Evolutionary conservation across 1,284 basidiomycete species (phyloP).

Genomic region (Phellopilus nigrolimitatus): DNA sequence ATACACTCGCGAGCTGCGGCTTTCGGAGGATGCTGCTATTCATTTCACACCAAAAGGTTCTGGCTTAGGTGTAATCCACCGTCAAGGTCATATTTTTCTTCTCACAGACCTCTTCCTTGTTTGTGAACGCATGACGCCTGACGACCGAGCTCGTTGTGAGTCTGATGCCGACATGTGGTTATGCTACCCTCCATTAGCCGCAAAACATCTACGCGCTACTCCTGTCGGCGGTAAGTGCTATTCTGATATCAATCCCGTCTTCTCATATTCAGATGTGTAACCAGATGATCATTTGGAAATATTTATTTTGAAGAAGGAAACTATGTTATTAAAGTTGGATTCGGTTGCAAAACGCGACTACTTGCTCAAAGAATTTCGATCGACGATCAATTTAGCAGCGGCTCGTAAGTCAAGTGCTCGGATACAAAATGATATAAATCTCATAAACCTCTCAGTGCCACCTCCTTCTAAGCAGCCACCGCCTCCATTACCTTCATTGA

Average conservation of each 20-base stretch:
- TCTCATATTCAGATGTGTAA: slow-evolving; percentile 15
- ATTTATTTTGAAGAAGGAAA: slow-evolving; percentile 87
- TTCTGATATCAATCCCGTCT: slow-evolving; percentile 11
- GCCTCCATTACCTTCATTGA: slow-evolving; percentile 50
- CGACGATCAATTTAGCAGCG: slow-evolving; percentile 80
- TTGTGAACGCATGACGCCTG: slow-evolving; percentile 74
- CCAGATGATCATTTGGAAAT: slow-evolving; percentile 73
- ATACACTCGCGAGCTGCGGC: slow-evolving; percentile 77
- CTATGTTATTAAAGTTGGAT: slow-evolving; percentile 62
- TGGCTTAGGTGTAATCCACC: slow-evolving; percentile 68
- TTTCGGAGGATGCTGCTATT: slow-evolving; percentile 72
- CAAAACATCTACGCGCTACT: slow-evolving; percentile 82
- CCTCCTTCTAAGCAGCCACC: slow-evolving; percentile 55
- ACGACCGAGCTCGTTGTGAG: slow-evolving; percentile 49
- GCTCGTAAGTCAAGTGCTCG: slow-evolving; percentile 50
- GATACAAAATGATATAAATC: slow-evolving; percentile 1
- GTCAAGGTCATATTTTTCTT: slow-evolving; percentile 81
- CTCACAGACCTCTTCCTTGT: slow-evolving; percentile 91
- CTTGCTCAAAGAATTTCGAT: slow-evolving; percentile 71
- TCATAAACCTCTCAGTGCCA: slow-evolving; percentile 38
- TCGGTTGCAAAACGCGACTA: slow-evolving; percentile 61
- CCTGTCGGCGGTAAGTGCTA: slow-evolving; percentile 47
- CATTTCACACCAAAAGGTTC: slow-evolving; percentile 77
- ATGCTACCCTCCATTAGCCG: slow-evolving; percentile 92
- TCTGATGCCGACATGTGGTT: slow-evolving; percentile 84